These are phyloP conservation scores for Mucor circinelloides DNA, from an alignment of 371 early-diverging fungal genomes.

Conservation along the genomic window DNA sequence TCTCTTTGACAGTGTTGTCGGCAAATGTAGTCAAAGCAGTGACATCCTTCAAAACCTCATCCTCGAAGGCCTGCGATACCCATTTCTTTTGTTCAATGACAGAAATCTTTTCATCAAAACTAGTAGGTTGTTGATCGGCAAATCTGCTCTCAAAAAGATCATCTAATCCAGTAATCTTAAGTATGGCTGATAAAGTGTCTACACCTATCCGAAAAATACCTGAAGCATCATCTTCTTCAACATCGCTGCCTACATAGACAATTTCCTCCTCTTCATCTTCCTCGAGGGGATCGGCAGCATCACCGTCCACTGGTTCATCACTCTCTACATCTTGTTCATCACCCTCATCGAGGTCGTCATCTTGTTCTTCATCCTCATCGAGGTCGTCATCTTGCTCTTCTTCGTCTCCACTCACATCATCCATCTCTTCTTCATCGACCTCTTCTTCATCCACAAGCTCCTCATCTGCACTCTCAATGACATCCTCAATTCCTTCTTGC, in stretches of 20 bases:
- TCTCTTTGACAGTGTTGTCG: slow-evolving; percentile 31
- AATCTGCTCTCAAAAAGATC: slow-evolving; percentile 44
- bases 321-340: slow-evolving; percentile 34
- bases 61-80: slow-evolving; percentile 40
- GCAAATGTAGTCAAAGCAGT: slow-evolving; percentile 34
- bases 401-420: slow-evolving; percentile 18
- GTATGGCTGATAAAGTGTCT: not conserved
- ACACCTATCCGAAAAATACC: not conserved
- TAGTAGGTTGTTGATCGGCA: slow-evolving; percentile 47
- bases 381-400: slow-evolving; percentile 26
- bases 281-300: slow-evolving; percentile 21
- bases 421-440: slow-evolving; percentile 37
- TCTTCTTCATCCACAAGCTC: slow-evolving; percentile 39
- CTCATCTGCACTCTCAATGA: slow-evolving; percentile 32
- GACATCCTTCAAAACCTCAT: slow-evolving; percentile 49
- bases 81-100: slow-evolving; percentile 55
- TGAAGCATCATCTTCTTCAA: slow-evolving; percentile 34
- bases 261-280: slow-evolving; percentile 32
- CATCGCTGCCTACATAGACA: slow-evolving; percentile 42
- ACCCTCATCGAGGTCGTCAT: slow-evolving; percentile 24
- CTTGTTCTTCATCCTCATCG: too few species aligned
- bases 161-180: slow-evolving; percentile 8
- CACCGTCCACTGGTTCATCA: slow-evolving; percentile 33
- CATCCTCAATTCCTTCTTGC: slow-evolving; percentile 40
- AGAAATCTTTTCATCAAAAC: slow-evolving; percentile 51